Conservation (phyloP, 306 rosid genomes). For the Hylodesmum podocarpum region DNA sequence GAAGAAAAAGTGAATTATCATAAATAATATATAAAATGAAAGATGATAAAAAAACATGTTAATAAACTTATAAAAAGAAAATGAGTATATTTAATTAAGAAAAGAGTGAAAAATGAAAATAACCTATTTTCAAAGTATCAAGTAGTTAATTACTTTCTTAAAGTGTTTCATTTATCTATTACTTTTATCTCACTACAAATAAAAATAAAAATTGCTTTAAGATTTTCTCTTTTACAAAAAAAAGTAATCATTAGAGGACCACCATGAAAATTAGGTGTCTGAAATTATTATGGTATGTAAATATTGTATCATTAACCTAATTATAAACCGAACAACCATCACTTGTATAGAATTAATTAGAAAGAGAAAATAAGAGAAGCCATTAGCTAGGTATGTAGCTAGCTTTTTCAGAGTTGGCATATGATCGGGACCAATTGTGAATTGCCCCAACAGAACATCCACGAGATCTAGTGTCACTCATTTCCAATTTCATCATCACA, state of each 20-base stretch:
- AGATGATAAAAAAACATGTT: too few relatives aligned
- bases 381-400: not conserved
- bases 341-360: constrained; percentile 24
- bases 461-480: constrained; percentile 28
- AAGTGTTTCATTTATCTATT: not conserved
- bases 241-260: not conserved
- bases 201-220: not conserved
- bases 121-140: not conserved
- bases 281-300: constrained; percentile 9
- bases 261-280: not conserved
- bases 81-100: too few relatives aligned
- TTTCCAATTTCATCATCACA: not conserved
- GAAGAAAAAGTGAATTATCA: too few relatives aligned
- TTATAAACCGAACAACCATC: constrained; percentile 46
- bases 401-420: not conserved
- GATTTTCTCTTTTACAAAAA: not conserved
- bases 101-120: too few relatives aligned
- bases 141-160: not conserved
- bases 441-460: not conserved
- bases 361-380: not conserved
- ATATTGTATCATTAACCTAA: constrained; percentile 29
- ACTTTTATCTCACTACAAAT: constrained; percentile 8
- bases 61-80: too few relatives aligned
- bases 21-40: too few relatives aligned
- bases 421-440: not conserved